A percentile compares a stretch with the other conserved stretches of the same genome.
Evolutionary conservation across 1,139 yeast genomes (phyloP).

Genomic region (Geotrichum reessii): DNA sequence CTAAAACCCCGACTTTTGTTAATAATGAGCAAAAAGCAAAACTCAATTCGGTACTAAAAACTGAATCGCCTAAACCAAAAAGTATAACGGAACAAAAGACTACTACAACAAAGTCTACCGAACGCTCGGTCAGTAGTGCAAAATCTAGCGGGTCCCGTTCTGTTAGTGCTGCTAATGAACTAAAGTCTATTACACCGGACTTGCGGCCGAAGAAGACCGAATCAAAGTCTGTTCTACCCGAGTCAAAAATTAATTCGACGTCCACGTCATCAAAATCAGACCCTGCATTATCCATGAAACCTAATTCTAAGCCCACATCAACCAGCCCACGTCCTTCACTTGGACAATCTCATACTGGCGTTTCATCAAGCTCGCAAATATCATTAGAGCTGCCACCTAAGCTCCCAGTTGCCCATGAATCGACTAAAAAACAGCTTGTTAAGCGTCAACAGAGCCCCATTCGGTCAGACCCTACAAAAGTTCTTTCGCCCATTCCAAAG

Average conservation of each 20-base stretch:
- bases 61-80: neutral
- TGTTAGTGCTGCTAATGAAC: neutral
- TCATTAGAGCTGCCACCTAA: neutral
- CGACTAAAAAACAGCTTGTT: neutral
- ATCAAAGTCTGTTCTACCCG: neutral
- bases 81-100: neutral
- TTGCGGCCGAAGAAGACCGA: neutral
- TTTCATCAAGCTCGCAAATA: neutral
- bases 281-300: neutral
- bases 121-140: neutral
- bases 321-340: neutral
- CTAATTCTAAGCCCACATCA: neutral
- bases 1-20: neutral
- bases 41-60: neutral
- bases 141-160: neutral
- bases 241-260: neutral
- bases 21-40: neutral
- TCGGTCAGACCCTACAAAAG: constrained; percentile 1
- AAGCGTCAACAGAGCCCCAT: neutral
- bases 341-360: neutral
- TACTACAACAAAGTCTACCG: neutral
- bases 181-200: neutral
- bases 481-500: constrained; percentile 11
- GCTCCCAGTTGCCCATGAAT: neutral
- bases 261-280: neutral